Conservation (phyloP, 208 protist species). For the Leishmania gerbilli region DNA sequence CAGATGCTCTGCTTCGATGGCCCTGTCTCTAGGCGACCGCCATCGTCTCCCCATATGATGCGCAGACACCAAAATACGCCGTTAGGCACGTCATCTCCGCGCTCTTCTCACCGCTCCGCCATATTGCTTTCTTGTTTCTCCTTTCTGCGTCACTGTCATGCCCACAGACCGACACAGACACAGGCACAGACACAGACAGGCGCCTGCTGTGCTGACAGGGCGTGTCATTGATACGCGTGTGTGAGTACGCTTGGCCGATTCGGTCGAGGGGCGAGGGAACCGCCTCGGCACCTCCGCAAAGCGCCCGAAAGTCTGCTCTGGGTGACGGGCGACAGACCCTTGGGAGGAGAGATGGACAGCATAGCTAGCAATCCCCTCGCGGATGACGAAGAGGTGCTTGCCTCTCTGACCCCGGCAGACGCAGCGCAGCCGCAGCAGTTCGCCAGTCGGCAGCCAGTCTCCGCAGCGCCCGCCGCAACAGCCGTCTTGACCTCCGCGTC, state of each 20-base stretch:
- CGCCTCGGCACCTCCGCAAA: not conserved
- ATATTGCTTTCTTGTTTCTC: not conserved
- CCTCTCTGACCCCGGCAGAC: not conserved
- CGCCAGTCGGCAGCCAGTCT: not conserved
- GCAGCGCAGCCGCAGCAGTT: not conserved
- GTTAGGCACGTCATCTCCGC: not conserved
- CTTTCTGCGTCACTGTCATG: not conserved
- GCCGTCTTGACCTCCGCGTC: not conserved
- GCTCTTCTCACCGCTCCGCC: not conserved
- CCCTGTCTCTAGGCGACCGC: too few species aligned
- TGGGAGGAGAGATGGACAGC: not conserved
- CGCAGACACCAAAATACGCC: not conserved
- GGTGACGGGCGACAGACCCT: not conserved
- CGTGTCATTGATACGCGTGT: not conserved
- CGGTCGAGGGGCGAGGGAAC: not conserved
- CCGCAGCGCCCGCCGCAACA: not conserved
- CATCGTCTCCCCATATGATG: not conserved
- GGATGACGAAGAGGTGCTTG: constrained; percentile 19
- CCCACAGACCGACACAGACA: not conserved
- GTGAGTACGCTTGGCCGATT: not conserved
- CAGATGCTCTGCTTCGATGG: not conserved
- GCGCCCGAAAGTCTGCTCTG: not conserved
- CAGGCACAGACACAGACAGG: not conserved
- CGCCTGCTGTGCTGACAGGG: not conserved
- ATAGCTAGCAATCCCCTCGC: constrained; percentile 11